Percentiles rank a stretch among this genome's conserved stretches.
These are phyloP conservation scores for Allomyces javanicus DNA, from an alignment of 192 early-diverging fungal genomes.

Conservation along the genomic window DNA sequence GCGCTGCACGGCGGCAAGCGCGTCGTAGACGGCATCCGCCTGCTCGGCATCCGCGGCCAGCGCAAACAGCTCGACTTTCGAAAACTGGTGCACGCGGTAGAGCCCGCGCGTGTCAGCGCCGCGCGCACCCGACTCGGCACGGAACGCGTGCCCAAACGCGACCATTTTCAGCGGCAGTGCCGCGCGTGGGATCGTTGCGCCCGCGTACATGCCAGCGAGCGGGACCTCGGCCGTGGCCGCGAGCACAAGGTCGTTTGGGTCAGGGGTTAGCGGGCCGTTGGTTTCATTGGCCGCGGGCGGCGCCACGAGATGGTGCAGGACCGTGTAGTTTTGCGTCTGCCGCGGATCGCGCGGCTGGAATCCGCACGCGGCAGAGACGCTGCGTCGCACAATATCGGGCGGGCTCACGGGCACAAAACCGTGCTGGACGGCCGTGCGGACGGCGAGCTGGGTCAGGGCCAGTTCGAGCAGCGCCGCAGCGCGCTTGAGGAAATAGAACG, in stretches of 20 bases:
- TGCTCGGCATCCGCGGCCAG: conserved; percentile 28
- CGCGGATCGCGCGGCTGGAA: conserved; percentile 60
- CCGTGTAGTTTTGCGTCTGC: conserved; percentile 74
- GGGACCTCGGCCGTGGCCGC: conserved; percentile 84
- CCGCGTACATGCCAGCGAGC: conserved; percentile 61
- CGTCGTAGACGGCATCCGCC: conserved; percentile 46
- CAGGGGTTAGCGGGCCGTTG: conserved; percentile 7
- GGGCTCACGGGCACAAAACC: conserved; percentile 63
- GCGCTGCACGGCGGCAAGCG: conserved; percentile 53
- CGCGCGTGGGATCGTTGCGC: conserved; percentile 32
- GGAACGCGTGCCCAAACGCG: conserved; percentile 68
- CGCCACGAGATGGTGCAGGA: conserved; percentile 20
- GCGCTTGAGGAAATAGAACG: conserved; percentile 75
- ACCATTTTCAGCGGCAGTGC: conserved; percentile 54
- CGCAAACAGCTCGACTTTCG: conserved; percentile 79
- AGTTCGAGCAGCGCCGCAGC: conserved; percentile 72
- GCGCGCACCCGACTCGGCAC: conserved; percentile 74
- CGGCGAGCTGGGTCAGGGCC: conserved; percentile 69
- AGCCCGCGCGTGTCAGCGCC: conserved; percentile 66
- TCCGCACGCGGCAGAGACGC: conserved; percentile 67
- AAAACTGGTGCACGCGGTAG: conserved; percentile 87
- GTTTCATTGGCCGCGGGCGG: background rate
- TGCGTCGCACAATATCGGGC: conserved; percentile 63
- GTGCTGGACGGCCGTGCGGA: conserved; percentile 41
- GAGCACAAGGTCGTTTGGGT: conserved; percentile 33